These are phyloP conservation scores for Aspergillus hiratsukae DNA, from an alignment of 2,329 filamentous ascomycete species.

Conservation along the genomic window DNA sequence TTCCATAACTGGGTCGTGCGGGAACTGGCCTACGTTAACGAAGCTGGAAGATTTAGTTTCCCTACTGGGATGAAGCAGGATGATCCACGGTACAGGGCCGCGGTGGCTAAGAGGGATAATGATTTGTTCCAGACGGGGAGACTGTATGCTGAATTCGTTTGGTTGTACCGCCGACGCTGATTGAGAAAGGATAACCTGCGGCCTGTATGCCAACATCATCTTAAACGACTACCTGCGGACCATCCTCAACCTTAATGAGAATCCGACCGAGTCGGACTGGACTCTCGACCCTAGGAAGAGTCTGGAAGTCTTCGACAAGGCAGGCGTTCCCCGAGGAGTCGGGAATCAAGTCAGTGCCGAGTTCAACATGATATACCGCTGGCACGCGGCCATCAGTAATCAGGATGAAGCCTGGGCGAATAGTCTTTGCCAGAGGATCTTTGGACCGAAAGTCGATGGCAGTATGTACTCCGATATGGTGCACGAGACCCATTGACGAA, in stretches of 20 bases:
- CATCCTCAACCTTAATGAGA: slow-evolving; percentile 25
- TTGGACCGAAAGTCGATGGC: not conserved
- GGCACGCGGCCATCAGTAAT: slow-evolving; percentile 44
- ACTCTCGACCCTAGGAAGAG: slow-evolving; percentile 1
- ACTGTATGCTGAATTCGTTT: slow-evolving; percentile 6
- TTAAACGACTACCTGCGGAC: slow-evolving; percentile 32
- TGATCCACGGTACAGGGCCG: slow-evolving; percentile 26
- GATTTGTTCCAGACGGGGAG: slow-evolving; percentile 34
- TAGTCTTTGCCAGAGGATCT: slow-evolving; percentile 9
- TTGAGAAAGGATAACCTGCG: slow-evolving; percentile 20
- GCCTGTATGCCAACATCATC: slow-evolving; percentile 31
- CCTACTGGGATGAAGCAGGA: slow-evolving; percentile 14
- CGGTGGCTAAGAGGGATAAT: slow-evolving; percentile 33
- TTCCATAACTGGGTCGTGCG: slow-evolving; percentile 39
- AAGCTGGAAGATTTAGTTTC: slow-evolving; percentile 30
- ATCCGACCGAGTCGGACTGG: slow-evolving; percentile 4
- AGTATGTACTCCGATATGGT: not conserved
- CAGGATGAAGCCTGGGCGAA: slow-evolving; percentile 46
- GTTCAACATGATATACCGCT: slow-evolving; percentile 53
- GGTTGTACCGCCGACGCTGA: not conserved
- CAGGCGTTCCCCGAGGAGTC: slow-evolving; percentile 37
- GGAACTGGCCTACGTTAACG: slow-evolving; percentile 38
- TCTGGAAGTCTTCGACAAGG: not conserved
- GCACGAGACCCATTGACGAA: not conserved
- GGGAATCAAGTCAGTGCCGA: slow-evolving; percentile 51